Conservation (phyloP, 129 eudicot species). For the Scalesia atractyloides region DNA sequence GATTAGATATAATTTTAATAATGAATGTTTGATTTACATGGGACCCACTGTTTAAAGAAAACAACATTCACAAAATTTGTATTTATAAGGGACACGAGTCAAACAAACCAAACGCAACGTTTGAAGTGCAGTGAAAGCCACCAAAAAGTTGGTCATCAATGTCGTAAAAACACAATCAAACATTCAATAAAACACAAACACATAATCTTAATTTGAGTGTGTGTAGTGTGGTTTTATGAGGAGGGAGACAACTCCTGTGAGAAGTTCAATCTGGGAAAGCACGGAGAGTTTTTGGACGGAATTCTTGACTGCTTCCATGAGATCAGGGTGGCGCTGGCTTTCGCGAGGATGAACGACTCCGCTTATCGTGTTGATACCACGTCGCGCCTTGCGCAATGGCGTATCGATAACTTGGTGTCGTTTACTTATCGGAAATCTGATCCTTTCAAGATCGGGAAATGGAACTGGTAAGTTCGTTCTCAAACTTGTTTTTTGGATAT, state of each 20-base stretch:
- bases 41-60: conserved; percentile 20
- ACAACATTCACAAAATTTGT: neutral
- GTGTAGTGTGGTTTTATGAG: conserved; percentile 15
- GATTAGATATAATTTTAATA: neutral
- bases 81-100: conserved; percentile 15
- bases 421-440: conserved; percentile 80
- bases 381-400: conserved; percentile 93
- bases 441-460: conserved; percentile 82
- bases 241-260: conserved; percentile 23
- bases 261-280: conserved; percentile 85
- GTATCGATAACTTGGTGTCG: conserved; percentile 68
- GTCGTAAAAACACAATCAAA: conserved; percentile 38
- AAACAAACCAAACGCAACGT: neutral
- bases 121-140: conserved; percentile 30
- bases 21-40: neutral
- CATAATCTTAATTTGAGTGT: neutral
- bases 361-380: conserved; percentile 83
- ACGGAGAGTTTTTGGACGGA: conserved; percentile 64
- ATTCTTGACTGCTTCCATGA: conserved; percentile 77
- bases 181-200: conserved; percentile 36
- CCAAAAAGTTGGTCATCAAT: conserved; percentile 33
- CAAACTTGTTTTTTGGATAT: neutral
- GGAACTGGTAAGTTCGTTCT: conserved; percentile 66
- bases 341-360: conserved; percentile 69
- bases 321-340: conserved; percentile 50